phyloP scores from a whole-genome alignment of 2,329 filamentous ascomycete species.

The Metarhizium guizhouense region DNA sequence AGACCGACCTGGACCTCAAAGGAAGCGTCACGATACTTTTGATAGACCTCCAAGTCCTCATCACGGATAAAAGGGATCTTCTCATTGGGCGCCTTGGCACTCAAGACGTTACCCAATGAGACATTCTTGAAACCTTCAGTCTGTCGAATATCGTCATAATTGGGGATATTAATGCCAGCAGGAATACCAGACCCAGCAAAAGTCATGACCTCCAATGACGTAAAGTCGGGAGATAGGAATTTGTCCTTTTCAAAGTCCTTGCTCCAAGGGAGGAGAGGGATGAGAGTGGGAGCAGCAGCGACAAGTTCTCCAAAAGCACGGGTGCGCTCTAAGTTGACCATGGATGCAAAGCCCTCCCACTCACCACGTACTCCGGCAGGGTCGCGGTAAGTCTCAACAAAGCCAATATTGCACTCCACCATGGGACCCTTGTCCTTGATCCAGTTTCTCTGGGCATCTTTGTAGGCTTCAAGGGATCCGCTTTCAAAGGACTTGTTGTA shows the following conservation, averaged over 20 bases:
- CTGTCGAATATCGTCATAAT: slow-evolving; percentile 72
- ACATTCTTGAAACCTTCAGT: slow-evolving; percentile 88
- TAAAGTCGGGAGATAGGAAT: slow-evolving; percentile 93
- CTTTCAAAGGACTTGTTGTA: slow-evolving; percentile 68
- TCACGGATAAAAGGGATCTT: slow-evolving; percentile 83
- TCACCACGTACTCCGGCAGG: slow-evolving; percentile 73
- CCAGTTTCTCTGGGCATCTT: slow-evolving; percentile 73
- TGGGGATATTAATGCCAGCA: slow-evolving; percentile 60
- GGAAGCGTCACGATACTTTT: slow-evolving; percentile 73
- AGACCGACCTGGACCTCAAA: slow-evolving; percentile 96
- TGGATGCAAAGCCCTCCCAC: slow-evolving; percentile 77
- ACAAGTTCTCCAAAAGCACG: slow-evolving; percentile 81
- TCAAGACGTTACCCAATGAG: slow-evolving; percentile 85
- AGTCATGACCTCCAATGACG: slow-evolving; percentile 81
- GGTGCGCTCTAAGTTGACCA: slow-evolving; percentile 87
- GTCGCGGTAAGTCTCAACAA: slow-evolving; percentile 80
- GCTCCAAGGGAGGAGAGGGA: slow-evolving; percentile 82
- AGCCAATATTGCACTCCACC: slow-evolving; percentile 74
- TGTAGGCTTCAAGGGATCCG: slow-evolving; percentile 69
- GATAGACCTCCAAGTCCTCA: slow-evolving; percentile 67
- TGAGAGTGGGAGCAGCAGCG: slow-evolving; percentile 68
- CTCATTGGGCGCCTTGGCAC: slow-evolving; percentile 85
- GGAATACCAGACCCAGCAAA: slow-evolving; percentile 61
- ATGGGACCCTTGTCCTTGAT: slow-evolving; percentile 74
- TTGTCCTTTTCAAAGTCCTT: slow-evolving; percentile 92